A percentile compares a stretch with the other conserved stretches of the same genome.
These are phyloP conservation scores for Drechmeria coniospora DNA, from an alignment of 2,329 filamentous ascomycete species.

Conservation along the genomic window DNA sequence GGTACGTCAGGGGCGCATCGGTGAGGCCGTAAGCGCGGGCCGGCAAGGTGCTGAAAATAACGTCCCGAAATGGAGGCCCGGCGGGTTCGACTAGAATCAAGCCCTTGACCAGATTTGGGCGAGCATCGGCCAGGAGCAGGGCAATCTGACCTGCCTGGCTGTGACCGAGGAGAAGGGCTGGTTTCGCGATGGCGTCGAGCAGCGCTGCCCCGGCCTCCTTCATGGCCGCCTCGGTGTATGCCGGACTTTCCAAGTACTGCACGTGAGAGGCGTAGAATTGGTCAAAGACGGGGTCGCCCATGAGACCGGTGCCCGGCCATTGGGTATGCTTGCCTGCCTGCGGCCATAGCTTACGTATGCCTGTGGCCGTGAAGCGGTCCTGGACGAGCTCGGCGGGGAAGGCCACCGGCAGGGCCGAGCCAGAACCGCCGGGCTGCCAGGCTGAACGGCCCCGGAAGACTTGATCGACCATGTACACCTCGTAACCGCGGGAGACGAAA, in stretches of 20 bases:
- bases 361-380: constrained; percentile 21
- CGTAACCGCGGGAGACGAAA: constrained; percentile 29
- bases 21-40: constrained; percentile 29
- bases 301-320: constrained; percentile 24
- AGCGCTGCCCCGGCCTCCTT: constrained; percentile 25
- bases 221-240: constrained; percentile 19
- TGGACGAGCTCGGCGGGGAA: constrained; percentile 20
- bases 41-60: constrained; percentile 17
- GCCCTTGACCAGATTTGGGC: constrained; percentile 23
- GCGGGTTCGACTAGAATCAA: constrained; percentile 29
- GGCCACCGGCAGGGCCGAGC: constrained; percentile 6
- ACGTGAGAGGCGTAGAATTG: constrained; percentile 24
- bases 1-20: constrained; percentile 31
- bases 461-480: constrained; percentile 31
- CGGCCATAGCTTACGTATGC: constrained; percentile 20
- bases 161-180: constrained; percentile 25
- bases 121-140: constrained; percentile 24
- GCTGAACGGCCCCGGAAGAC: constrained; percentile 28
- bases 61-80: constrained; percentile 30
- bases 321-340: constrained; percentile 24
- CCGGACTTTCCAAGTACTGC: constrained; percentile 17
- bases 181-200: constrained; percentile 25
- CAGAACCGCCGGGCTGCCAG: constrained; percentile 19
- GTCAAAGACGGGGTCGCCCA: constrained; percentile 25
- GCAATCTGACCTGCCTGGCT: constrained; percentile 28